Evolutionary conservation across 306 rosid species (phyloP).

Genomic region (Sicyos baderoa): DNA sequence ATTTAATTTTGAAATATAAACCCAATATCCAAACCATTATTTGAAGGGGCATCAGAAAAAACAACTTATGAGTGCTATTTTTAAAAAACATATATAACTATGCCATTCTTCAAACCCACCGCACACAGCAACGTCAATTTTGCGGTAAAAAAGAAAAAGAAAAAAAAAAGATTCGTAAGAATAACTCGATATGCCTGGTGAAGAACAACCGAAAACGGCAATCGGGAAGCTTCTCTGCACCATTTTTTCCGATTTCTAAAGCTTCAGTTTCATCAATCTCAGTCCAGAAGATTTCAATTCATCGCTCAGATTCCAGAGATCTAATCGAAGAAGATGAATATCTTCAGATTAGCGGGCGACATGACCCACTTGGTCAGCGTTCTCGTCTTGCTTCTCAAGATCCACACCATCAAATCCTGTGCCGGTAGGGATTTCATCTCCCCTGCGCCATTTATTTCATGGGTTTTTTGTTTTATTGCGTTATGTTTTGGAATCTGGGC

Average conservation of each 20-base stretch:
- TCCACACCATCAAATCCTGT: conserved; percentile 70
- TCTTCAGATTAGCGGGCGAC: conserved; percentile 62
- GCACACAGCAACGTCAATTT: neutral
- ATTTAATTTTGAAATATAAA: too few relatives aligned
- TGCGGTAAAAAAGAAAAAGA: neutral
- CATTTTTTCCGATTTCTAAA: conserved; percentile 3
- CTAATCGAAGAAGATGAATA: conserved; percentile 36
- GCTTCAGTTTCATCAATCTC: neutral
- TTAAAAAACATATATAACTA: neutral
- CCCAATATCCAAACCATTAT: neutral
- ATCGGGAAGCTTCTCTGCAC: conserved; percentile 13
- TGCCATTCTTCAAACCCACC: neutral
- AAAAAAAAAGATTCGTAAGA: neutral
- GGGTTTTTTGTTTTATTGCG: neutral
- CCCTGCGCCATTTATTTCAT: neutral
- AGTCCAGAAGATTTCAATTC: neutral
- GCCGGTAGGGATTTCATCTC: conserved; percentile 34
- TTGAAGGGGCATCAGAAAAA: too few relatives aligned
- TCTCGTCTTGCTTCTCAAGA: conserved; percentile 70
- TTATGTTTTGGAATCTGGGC: neutral
- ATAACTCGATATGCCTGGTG: neutral
- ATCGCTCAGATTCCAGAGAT: conserved; percentile 8
- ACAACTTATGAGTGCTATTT: neutral
- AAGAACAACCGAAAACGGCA: conserved; percentile 15
- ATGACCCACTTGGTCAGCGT: conserved; percentile 69